Conservation (phyloP, 2,329 filamentous ascomycete species). For the Periconia digitata region DNA sequence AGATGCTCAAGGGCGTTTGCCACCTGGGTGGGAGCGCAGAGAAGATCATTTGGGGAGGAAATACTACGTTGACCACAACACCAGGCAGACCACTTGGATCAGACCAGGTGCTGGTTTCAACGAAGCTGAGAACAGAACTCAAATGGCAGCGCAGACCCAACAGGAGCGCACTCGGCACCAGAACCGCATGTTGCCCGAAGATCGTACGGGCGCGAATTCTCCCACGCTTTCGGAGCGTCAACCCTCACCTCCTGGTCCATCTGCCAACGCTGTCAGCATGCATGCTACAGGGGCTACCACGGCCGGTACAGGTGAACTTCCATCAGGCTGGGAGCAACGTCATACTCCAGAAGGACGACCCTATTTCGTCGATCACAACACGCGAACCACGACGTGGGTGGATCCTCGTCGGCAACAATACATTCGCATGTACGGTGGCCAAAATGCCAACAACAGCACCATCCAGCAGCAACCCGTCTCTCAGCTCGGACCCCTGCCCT, state of each 20-base stretch:
- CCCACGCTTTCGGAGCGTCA: conserved; percentile 68
- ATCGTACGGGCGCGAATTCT: conserved; percentile 90
- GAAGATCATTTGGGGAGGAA: conserved; percentile 94
- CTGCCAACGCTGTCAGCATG: conserved; percentile 71
- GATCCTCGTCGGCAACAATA: conserved; percentile 97
- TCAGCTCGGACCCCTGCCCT: conserved; percentile 90
- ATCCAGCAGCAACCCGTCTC: conserved; percentile 98
- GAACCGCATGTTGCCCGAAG: conserved; percentile 92
- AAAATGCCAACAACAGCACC: conserved; percentile 70
- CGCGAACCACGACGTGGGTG: conserved; percentile 96
- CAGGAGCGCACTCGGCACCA: conserved; percentile 92
- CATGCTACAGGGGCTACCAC: conserved; percentile 95
- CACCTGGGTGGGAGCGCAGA: conserved; percentile 91
- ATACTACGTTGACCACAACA: conserved; percentile 98
- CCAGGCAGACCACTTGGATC: conserved; percentile 94
- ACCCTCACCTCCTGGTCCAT: conserved; percentile 43
- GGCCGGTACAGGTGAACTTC: conserved; percentile 90
- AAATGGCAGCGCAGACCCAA: conserved; percentile 87
- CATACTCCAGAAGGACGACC: conserved; percentile 92
- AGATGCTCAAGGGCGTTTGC: conserved; percentile 89
- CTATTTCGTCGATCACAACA: conserved; percentile 99
- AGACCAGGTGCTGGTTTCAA: conserved; percentile 79
- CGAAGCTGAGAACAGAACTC: conserved; percentile 72
- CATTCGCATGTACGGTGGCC: conserved; percentile 96
- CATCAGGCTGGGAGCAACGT: conserved; percentile 93